Evolutionary conservation across 768 basidiomycete genomes (phyloP).

Genomic region (Leccinum ochraceum): DNA sequence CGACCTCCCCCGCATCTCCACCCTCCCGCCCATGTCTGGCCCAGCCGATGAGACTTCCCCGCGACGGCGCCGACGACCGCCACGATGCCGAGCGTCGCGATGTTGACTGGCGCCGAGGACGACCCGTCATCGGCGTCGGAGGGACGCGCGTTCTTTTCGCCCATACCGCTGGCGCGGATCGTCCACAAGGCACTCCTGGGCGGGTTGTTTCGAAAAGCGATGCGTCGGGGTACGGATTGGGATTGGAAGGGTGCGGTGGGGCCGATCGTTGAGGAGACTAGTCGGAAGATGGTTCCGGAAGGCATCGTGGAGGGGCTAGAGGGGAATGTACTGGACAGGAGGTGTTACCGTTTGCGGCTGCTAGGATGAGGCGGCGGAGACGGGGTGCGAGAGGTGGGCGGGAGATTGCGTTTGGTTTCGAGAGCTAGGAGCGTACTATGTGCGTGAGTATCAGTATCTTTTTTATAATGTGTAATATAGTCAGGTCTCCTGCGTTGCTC

Average conservation of each 20-base stretch:
- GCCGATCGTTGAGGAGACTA: slow-evolving; percentile 20
- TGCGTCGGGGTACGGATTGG: slow-evolving; percentile 19
- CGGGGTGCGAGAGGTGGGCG: slow-evolving; percentile 21
- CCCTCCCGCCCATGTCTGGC: neutral
- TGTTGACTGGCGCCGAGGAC: slow-evolving; percentile 18
- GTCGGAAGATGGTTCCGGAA: slow-evolving; percentile 22
- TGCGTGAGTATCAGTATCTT: neutral
- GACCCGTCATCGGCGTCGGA: neutral
- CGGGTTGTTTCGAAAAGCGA: slow-evolving; percentile 23
- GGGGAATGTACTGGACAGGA: neutral
- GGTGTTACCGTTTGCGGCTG: slow-evolving; percentile 22
- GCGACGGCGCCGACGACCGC: neutral
- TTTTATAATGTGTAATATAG: neutral
- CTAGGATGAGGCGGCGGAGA: slow-evolving; percentile 26
- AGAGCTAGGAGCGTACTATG: neutral
- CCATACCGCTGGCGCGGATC: slow-evolving; percentile 25
- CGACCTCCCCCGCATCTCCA: slow-evolving; percentile 6
- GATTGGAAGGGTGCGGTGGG: slow-evolving; percentile 23
- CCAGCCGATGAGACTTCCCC: neutral
- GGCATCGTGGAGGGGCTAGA: neutral
- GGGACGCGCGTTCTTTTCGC: slow-evolving; percentile 16
- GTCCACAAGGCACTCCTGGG: slow-evolving; percentile 22
- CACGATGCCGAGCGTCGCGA: slow-evolving; percentile 4
- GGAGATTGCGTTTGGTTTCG: slow-evolving; percentile 17
- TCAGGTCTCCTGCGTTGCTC: neutral